Evolutionary conservation across 2,329 filamentous ascomycete species (phyloP).

Genomic region (Penicillium sp.): DNA sequence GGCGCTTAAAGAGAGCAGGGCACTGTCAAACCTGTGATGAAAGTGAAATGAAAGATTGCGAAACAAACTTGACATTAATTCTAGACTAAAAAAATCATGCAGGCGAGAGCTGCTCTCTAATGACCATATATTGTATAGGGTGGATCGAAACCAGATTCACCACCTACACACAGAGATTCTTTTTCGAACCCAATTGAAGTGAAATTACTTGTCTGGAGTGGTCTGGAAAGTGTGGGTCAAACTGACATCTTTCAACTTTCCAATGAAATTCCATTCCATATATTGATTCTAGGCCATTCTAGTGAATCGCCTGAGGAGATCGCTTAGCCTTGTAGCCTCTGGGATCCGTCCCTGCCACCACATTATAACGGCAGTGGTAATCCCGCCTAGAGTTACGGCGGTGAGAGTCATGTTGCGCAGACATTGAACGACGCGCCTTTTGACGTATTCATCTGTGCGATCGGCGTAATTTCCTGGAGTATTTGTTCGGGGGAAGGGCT

Average conservation of each 20-base stretch:
- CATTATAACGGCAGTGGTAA: constrained; percentile 3
- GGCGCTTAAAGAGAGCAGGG: constrained; percentile 19
- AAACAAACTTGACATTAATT: background rate
- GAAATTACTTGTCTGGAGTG: no score
- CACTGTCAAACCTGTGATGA: background rate
- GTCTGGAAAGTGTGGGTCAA: no score
- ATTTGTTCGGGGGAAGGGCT: constrained; percentile 4
- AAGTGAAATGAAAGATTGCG: background rate
- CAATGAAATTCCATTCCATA: no score
- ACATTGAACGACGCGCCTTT: background rate
- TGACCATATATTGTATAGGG: no score
- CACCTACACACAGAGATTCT: no score
- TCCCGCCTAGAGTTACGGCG: constrained; percentile 4
- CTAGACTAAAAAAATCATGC: background rate
- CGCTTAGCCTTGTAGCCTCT: background rate
- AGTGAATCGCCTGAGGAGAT: no score
- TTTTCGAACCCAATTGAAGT: no score
- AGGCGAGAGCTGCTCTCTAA: no score
- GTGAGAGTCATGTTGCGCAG: constrained; percentile 1
- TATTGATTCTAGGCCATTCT: no score
- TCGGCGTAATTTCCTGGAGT: background rate
- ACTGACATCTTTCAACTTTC: no score
- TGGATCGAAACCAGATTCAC: no score
- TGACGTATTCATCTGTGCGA: background rate
- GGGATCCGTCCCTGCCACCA: constrained; percentile 12